Conservation (phyloP, 1,284 basidiomycete species). For the Caloboletus inedulis region DNA sequence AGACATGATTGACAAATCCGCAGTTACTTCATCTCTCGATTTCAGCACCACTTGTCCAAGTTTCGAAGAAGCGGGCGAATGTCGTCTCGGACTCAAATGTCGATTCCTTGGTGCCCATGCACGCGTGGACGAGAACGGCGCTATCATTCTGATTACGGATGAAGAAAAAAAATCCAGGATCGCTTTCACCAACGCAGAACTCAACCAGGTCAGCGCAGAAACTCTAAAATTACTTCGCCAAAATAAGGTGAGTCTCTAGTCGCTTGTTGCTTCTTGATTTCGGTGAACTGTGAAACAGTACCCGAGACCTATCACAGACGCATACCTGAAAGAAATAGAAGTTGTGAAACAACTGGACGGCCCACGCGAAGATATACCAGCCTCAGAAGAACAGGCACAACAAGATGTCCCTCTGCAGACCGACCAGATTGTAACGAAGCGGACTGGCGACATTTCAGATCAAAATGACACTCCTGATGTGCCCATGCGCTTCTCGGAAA, state of each 20-base stretch:
- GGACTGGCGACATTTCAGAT: constrained; percentile 32
- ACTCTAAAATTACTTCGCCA: constrained; percentile 58
- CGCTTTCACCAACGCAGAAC: constrained; percentile 59
- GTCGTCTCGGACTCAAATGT: constrained; percentile 87
- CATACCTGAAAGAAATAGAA: constrained; percentile 66
- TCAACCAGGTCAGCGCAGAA: constrained; percentile 67
- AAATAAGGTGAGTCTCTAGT: constrained; percentile 53
- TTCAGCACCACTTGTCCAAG: constrained; percentile 64
- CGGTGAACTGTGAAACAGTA: constrained; percentile 45
- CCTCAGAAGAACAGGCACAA: constrained; percentile 23
- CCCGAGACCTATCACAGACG: constrained; percentile 60
- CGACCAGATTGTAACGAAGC: constrained; percentile 32
- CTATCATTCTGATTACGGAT: constrained; percentile 46
- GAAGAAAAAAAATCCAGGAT: constrained; percentile 54
- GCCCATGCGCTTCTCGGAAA: constrained; percentile 74
- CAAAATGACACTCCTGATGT: constrained; percentile 62
- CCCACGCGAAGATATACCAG: constrained; percentile 29
- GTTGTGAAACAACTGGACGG: constrained; percentile 36
- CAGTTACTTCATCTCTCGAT: constrained; percentile 41
- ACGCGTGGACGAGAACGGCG: constrained; percentile 40
- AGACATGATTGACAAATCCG: background rate
- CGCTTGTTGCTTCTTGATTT: background rate
- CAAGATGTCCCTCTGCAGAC: constrained; percentile 22
- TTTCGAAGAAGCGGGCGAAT: constrained; percentile 74
- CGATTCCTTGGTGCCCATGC: constrained; percentile 83